Evolutionary conservation across 2,329 filamentous ascomycete genomes (phyloP).

Genomic region (Verticillium isaacii): DNA sequence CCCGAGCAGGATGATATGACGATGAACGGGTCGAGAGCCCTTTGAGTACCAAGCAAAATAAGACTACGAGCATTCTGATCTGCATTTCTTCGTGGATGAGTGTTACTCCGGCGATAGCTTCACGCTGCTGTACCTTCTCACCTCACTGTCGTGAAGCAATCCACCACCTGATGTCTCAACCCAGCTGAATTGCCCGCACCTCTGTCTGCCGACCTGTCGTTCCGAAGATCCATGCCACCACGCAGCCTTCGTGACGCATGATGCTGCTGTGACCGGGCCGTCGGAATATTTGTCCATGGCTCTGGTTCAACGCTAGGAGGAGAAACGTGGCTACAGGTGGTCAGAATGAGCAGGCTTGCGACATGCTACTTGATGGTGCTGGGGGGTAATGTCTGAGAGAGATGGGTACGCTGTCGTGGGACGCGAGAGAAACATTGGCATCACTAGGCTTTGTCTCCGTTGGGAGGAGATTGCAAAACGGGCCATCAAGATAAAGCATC

Average conservation of each 20-base stretch:
- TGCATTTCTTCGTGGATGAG: no score
- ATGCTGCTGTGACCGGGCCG: not conserved
- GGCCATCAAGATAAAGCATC: no score
- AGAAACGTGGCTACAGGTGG: not conserved
- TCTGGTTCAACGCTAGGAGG: not conserved
- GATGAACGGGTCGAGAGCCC: not conserved
- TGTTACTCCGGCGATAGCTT: no score
- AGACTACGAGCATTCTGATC: not conserved
- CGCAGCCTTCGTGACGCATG: not conserved
- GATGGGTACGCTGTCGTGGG: not conserved
- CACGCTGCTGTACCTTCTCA: not conserved
- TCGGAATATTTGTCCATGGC: not conserved
- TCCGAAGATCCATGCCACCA: not conserved
- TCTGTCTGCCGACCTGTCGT: not conserved
- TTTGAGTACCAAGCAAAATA: not conserved
- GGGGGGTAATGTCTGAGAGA: not conserved
- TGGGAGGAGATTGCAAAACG: no score
- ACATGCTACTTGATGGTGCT: not conserved
- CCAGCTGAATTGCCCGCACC: not conserved
- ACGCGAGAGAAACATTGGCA: not conserved
- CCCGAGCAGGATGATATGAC: not conserved
- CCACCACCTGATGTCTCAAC: not conserved
- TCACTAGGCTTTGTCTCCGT: not conserved
- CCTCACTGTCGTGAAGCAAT: not conserved
- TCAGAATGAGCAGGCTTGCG: not conserved